A percentile compares a stretch with the other conserved stretches of the same genome.
These are phyloP conservation scores for Pisolithus tinctorius DNA, from an alignment of 768 basidiomycete genomes.

Conservation along the genomic window DNA sequence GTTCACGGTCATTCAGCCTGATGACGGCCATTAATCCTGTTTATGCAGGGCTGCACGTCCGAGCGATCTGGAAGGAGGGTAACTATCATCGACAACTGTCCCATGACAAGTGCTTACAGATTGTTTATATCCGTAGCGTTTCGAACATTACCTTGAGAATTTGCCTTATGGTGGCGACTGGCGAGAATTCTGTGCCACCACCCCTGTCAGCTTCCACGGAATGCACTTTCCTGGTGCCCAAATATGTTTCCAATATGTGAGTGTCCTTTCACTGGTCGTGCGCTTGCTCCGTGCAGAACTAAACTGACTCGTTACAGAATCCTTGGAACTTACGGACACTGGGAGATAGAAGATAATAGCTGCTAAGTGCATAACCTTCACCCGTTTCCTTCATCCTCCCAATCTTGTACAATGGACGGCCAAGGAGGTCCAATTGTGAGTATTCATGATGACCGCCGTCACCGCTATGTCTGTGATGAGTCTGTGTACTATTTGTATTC, in stretches of 20 bases:
- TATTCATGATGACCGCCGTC: no score
- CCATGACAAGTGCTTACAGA: not conserved
- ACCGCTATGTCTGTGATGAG: no score
- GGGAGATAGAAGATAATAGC: constrained; percentile 2
- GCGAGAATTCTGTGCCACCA: constrained; percentile 30
- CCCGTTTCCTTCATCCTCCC: no score
- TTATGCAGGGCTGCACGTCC: not conserved
- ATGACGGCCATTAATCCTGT: no score
- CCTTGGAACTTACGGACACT: not conserved
- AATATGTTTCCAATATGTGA: constrained; percentile 10
- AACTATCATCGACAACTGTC: no score
- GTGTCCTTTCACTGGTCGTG: not conserved
- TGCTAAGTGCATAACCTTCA: not conserved
- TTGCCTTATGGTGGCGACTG: constrained; percentile 21
- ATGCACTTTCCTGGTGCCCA: constrained; percentile 17
- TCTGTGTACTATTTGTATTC: no score
- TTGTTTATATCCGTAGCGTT: constrained; percentile 10
- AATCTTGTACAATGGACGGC: no score
- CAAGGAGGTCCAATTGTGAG: no score
- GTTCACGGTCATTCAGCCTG: not conserved
- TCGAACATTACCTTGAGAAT: constrained; percentile 21
- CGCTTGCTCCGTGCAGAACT: not conserved
- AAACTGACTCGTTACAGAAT: not conserved
- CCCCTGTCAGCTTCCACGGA: constrained; percentile 19
- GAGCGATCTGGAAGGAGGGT: no score